Percentiles rank a stretch among this genome's conserved stretches.
phyloP scores from a whole-genome alignment of 257 asterid species.

The Vinca minor region DNA sequence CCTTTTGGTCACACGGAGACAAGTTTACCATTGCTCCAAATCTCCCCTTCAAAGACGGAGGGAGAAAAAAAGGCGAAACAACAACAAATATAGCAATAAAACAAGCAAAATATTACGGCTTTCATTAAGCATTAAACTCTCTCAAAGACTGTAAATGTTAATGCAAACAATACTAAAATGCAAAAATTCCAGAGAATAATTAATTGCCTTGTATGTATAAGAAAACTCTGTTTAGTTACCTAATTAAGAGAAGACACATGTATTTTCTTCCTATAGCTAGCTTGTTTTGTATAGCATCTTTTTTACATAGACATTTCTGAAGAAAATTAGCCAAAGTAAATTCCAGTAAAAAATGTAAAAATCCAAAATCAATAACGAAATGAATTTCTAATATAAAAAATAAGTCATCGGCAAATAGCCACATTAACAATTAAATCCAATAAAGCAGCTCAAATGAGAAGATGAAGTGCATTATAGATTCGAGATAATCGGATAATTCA shows the following conservation, averaged over 20 bases:
- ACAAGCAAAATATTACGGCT: too few species aligned
- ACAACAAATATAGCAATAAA: too few species aligned
- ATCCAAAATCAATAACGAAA: neutral
- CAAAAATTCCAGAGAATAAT: neutral
- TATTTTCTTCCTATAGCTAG: neutral
- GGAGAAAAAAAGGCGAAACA: too few species aligned
- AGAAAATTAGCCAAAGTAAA: neutral
- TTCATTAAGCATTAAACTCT: neutral
- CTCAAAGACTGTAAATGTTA: neutral
- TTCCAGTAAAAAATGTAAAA: neutral
- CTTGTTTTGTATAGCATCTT: neutral
- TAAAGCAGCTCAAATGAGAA: neutral
- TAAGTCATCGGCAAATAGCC: neutral
- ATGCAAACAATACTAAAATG: neutral
- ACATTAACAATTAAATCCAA: neutral
- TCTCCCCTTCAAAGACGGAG: too few species aligned
- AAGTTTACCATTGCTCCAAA: too few species aligned
- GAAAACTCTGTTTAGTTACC: neutral
- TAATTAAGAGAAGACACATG: neutral
- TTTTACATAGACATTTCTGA: neutral
- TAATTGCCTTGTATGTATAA: neutral
- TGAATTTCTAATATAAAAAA: neutral
- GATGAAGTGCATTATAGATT: neutral
- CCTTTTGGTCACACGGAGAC: too few species aligned
- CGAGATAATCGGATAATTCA: neutral